Evolutionary conservation across 1,284 basidiomycete genomes (phyloP), one percentile per base, ranked within the genome.

Genomic region (Austroboletus niveus): DNA sequence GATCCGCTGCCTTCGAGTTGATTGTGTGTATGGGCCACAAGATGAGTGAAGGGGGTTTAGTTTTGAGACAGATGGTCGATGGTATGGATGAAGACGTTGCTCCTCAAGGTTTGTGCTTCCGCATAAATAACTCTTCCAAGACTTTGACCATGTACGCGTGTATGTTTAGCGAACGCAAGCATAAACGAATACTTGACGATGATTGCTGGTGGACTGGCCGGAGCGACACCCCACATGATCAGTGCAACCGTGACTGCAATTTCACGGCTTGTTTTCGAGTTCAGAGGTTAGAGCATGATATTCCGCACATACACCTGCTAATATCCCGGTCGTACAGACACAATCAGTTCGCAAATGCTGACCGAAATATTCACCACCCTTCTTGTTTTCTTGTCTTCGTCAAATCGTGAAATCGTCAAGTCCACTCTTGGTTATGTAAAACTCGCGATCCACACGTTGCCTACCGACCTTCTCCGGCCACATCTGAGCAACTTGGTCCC

Each of bases 331-430:
- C 24, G 9, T 32, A 12, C 61, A 95, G 92, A 90, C 49, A 66
- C 76, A 1, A 84, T 98, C 43, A 84, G 87, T 6, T 58, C 75
- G 3, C 76, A 79, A n/a, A 93, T 94, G 78, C 87, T 92, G 50
- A 80, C 79, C 29, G 95, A 99, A 65, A 82, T 99, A 41, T 78
- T 98, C 51, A 78, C 84, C 5, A 99, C 97, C 0, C 75, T 97
- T 39, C 78, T 92, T 46, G 89, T 98, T 39, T 98, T 98, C 75
- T 76, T 99, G 40, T 81, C 83, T 22, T 97, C 94, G 29, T 85
- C 91, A 45, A 99, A 98, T 72, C 89, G 97, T 49, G 97, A 99
- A 72, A 98, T 99, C 57, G 92, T 98, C 69, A 98, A 98, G 71
- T 94, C 94, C 12, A 85, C 92, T 4, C 83, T 99, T 20, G 97